Evolutionary conservation across 2,329 filamentous ascomycete species (phyloP), one percentile per base, ranked within the genome.

Genomic region (Ramularia endophylla): DNA sequence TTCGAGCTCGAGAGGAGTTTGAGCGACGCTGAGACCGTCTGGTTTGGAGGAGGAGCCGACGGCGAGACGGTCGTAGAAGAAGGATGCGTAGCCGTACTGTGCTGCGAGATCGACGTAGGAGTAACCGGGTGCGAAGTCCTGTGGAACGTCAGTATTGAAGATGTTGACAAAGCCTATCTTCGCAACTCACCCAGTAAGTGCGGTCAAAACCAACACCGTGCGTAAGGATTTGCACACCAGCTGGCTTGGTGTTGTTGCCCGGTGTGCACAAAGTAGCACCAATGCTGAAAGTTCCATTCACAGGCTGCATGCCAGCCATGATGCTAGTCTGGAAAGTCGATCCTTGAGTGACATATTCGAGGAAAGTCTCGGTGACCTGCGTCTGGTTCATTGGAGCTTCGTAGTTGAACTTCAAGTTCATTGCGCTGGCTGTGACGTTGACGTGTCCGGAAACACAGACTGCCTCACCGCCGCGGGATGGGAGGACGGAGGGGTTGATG

Each of bases 31-130:
- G 33, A 65, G 51, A 8, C 63, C 58, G 41, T 68, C 65, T 5
- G 65, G 61, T 36, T 65, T 63, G 32, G 57, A 54, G 17, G 64
- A 67, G 7, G 43, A 43, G 2, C 65, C 66, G 2, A 58, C 56
- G 20, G 65, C 66, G 8, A 70, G 60, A 36, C 67, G 65, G 49
- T 69, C 66, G 54, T 68, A 68, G 40, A 58, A 60, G 54, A 69
- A 62, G 2, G 65, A 66, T 3, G 63, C 61, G 49, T 65, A 66
- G 41, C 61, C 61, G 22, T 58, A 48, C 27, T 53, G 54, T 3
- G 64, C 60, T 3, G 66, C 67, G n/a, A 59, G 56, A 43, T 67
- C 65, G 15, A 67, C 58, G 42, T 67, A 68, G 48, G 56, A 62
- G 54, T 68, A 66, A 30, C 57, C 60, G 6, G 54, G 53, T 11